phyloP scores from a whole-genome alignment of 2,329 filamentous ascomycete genomes.

The Curvularia sp. region DNA sequence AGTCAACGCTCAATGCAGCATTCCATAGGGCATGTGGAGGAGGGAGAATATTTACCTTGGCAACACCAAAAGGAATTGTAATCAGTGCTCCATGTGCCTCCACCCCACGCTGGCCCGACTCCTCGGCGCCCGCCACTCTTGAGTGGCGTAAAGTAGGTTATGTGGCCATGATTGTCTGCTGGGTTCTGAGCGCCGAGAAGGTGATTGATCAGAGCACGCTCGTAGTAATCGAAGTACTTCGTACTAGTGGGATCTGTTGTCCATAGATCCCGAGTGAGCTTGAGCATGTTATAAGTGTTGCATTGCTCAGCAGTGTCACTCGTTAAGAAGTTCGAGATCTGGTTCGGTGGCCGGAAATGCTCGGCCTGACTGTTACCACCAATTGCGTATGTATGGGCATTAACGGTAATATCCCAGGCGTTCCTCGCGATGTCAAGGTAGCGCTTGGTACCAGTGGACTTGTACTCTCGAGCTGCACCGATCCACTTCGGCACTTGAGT shows the following conservation, averaged over 20 bases:
- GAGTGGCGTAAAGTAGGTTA: conserved; percentile 63
- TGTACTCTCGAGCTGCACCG: conserved; percentile 59
- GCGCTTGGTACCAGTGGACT: conserved; percentile 55
- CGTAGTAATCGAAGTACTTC: conserved; percentile 63
- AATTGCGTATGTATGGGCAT: conserved; percentile 61
- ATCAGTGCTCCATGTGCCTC: conserved; percentile 63
- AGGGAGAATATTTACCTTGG: neutral
- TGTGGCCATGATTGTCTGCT: conserved; percentile 55
- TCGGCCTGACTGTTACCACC: conserved; percentile 63
- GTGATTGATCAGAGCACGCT: conserved; percentile 60
- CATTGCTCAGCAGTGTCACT: conserved; percentile 61
- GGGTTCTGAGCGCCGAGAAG: conserved; percentile 60
- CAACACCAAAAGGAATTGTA: conserved; percentile 64
- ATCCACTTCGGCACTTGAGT: conserved; percentile 65
- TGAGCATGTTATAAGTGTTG: conserved; percentile 66
- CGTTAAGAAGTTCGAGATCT: conserved; percentile 55
- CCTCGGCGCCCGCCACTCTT: conserved; percentile 58
- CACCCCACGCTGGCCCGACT: conserved; percentile 60
- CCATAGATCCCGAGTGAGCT: conserved; percentile 62
- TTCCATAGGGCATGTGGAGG: neutral
- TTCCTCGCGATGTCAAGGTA: conserved; percentile 61
- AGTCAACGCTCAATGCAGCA: neutral
- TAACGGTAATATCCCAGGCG: conserved; percentile 58
- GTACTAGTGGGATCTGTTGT: conserved; percentile 52
- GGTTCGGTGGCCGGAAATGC: conserved; percentile 59